Evolutionary conservation across 2,329 filamentous ascomycete genomes (phyloP).

Genomic region (Fusarium camptoceras): DNA sequence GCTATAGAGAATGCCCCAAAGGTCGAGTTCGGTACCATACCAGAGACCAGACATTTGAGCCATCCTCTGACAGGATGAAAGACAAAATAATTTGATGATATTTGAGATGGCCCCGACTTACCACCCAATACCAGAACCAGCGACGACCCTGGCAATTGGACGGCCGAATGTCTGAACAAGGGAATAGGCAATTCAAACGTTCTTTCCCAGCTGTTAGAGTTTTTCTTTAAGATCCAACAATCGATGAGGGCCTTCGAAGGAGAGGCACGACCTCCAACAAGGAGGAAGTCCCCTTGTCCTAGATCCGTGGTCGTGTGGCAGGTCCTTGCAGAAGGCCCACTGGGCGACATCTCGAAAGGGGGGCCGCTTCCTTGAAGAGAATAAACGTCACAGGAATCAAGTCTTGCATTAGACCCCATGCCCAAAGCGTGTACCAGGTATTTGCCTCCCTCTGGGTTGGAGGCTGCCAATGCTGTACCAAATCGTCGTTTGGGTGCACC

Average conservation of each 20-base stretch:
- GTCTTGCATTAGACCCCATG: slow-evolving; percentile 58
- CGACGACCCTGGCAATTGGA: slow-evolving; percentile 61
- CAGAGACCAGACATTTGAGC: slow-evolving; percentile 56
- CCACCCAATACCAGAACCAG: slow-evolving; percentile 72
- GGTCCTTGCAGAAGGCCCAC: slow-evolving; percentile 63
- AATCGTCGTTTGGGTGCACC: slow-evolving; percentile 64
- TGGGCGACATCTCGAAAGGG: slow-evolving; percentile 45
- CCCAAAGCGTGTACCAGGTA: slow-evolving; percentile 61
- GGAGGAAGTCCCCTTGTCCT: slow-evolving; percentile 66
- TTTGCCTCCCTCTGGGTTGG: slow-evolving; percentile 54
- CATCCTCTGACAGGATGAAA: slow-evolving; percentile 63
- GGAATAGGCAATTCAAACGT: slow-evolving; percentile 74
- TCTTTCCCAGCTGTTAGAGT: slow-evolving; percentile 68
- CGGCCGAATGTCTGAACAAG: slow-evolving; percentile 79
- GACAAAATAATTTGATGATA: slow-evolving; percentile 66
- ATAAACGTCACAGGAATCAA: slow-evolving; percentile 65
- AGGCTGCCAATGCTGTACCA: slow-evolving; percentile 63
- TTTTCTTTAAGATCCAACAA: slow-evolving; percentile 77
- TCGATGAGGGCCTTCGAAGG: slow-evolving; percentile 76
- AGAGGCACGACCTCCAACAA: slow-evolving; percentile 83
- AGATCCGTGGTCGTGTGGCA: slow-evolving; percentile 82
- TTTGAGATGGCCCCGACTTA: slow-evolving; percentile 60
- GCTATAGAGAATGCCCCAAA: slow-evolving; percentile 60
- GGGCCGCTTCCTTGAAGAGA: slow-evolving; percentile 29
- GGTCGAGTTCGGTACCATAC: slow-evolving; percentile 51